phyloP scores from a whole-genome alignment of 768 basidiomycete species.

The Scleroderma bovista region DNA sequence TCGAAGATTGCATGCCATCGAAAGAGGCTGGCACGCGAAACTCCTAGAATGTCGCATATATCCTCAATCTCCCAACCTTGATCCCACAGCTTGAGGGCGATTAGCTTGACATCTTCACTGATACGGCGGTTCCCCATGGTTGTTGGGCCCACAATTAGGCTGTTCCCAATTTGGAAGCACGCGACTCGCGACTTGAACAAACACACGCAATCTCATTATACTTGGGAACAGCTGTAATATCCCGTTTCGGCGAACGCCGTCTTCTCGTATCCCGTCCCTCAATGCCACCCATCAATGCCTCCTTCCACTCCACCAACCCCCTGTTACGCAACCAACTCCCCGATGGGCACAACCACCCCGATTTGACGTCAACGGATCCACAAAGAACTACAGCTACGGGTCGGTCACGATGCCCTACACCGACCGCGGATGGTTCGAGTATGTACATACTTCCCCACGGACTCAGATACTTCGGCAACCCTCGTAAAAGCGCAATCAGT shows the following conservation, averaged over 20 bases:
- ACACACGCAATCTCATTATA: too few relatives aligned
- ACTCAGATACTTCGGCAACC: constrained; percentile 64
- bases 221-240: too few relatives aligned
- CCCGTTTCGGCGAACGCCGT: constrained; percentile 42
- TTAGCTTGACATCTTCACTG: too few relatives aligned
- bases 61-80: too few relatives aligned
- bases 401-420: constrained; percentile 18
- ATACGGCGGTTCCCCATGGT: too few relatives aligned
- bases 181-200: too few relatives aligned
- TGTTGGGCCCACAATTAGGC: too few relatives aligned
- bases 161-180: too few relatives aligned
- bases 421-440: constrained; percentile 66
- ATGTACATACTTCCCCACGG: constrained; percentile 73
- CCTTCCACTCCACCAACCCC: constrained; percentile 17
- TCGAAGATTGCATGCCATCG: too few relatives aligned
- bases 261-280: constrained; percentile 44
- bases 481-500: constrained; percentile 55
- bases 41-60: too few relatives aligned
- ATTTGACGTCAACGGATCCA: constrained; percentile 26
- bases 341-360: constrained; percentile 21
- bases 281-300: constrained; percentile 22
- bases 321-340: constrained; percentile 31
- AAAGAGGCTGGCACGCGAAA: too few relatives aligned
- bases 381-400: constrained; percentile 24
- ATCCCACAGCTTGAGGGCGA: too few relatives aligned